Base-by-base conservation (phyloP, 208 protist species). In the Phytomonas sp. region DNA sequence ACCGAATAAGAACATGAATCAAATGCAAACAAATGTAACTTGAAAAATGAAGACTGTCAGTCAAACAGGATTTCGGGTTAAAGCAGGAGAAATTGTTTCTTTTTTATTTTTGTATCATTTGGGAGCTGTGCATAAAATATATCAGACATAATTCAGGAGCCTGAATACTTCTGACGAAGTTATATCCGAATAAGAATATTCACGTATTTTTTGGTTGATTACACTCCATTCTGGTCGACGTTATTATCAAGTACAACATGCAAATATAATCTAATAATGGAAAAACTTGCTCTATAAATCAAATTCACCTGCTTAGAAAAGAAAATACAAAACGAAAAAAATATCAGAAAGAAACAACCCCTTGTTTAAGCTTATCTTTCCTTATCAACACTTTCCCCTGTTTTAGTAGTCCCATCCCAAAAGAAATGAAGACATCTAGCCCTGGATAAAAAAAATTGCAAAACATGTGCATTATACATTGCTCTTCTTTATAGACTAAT, bases 381-480 rank as follows among this genome's bases (percentile, higher is more conserved):
- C 20, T 7, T 46, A 46, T 9, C 36, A 40, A 17, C 40, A 46
- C 40, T 46, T 46, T 20, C 4, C 40, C 15, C 40, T 37, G 33
- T 15, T 13, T 37, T 63, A 17, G 13, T 63, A 17, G 2, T 11
- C 4, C 13, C 23, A 33, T 46, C 60, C 13, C 8, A 7, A 7
- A 13, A 63, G 7, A 29, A n/a, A 65, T 59, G 63, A 68, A n/a
- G 13, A 7, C 23, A 51, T 34, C 66, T 13, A 6, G n/a, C 53
- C 56, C 20, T 65, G 33, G 13, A 7, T 8, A 61, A 73, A 60
- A 59, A 70, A 56, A 77, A n/a, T 31, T 34, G 60, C 68, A 69
- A 71, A 70, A 34, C 20, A 70, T 28, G n/a, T 43, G 1, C 40
- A 20, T 23, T 51, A 51, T 26, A 56, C 46, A 56, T 56, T 23